phyloP scores from a whole-genome alignment of 164 flowering plant genomes.

The Paratinospora sagittata region DNA sequence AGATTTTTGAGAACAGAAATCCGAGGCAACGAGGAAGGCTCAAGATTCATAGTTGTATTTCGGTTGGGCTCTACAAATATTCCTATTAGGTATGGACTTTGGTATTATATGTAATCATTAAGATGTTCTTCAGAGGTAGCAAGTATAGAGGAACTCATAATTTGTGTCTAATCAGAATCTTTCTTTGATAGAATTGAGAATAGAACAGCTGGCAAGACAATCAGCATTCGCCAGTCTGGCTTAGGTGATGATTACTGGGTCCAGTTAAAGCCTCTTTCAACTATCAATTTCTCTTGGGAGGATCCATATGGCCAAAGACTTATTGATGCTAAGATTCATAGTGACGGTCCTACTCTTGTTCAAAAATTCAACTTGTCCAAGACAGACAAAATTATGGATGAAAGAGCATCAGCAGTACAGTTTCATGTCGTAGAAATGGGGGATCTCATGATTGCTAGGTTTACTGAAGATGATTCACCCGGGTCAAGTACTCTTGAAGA shows the following conservation, averaged over 20 bases:
- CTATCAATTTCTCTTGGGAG: constrained; percentile 81
- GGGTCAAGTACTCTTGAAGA: constrained; percentile 27
- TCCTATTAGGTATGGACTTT: constrained; percentile 62
- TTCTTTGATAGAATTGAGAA: constrained; percentile 69
- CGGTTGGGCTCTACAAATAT: constrained; percentile 80
- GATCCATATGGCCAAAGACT: constrained; percentile 80
- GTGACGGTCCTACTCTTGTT: constrained; percentile 20
- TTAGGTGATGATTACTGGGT: constrained; percentile 74
- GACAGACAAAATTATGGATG: constrained; percentile 28
- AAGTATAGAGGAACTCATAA: background rate
- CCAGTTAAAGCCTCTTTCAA: constrained; percentile 57
- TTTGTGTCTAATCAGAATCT: constrained; percentile 6
- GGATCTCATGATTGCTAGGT: constrained; percentile 54
- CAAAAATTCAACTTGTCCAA: constrained; percentile 50
- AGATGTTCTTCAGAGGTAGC: background rate
- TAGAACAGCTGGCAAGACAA: constrained; percentile 47
- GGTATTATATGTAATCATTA: background rate
- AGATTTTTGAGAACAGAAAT: constrained; percentile 67
- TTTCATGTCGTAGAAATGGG: constrained; percentile 59
- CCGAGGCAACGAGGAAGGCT: constrained; percentile 97
- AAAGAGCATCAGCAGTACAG: constrained; percentile 29
- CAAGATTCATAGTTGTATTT: constrained; percentile 83
- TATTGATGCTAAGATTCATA: constrained; percentile 49
- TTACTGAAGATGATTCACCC: constrained; percentile 31
- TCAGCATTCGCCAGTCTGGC: constrained; percentile 76